Percentiles rank a stretch among this genome's conserved stretches.
phyloP scores from a whole-genome alignment of 768 basidiomycete species.

The Tylopilus vinaceipallidus region DNA sequence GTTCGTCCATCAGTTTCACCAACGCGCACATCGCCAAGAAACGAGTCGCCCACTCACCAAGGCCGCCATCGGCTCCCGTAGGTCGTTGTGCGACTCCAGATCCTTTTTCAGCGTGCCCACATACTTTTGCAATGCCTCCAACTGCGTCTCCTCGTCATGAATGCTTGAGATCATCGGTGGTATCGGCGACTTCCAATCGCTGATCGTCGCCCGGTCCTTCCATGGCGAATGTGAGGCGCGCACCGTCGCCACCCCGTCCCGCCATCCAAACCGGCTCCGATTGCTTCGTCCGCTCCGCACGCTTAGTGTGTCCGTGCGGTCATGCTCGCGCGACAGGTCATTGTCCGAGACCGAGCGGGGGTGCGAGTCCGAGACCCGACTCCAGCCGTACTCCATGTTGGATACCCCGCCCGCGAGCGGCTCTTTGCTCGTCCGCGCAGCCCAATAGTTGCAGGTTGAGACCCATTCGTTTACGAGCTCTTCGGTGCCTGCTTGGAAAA shows the following conservation, averaged over 20 bases:
- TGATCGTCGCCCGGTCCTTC: slow-evolving; percentile 73
- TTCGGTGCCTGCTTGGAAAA: slow-evolving; percentile 98
- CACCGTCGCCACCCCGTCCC: slow-evolving; percentile 63
- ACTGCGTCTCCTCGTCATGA: slow-evolving; percentile 90
- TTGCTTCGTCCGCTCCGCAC: slow-evolving; percentile 73
- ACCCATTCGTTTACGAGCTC: slow-evolving; percentile 99
- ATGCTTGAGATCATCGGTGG: slow-evolving; percentile 79
- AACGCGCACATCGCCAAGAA: too few relatives aligned
- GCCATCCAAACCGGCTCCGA: slow-evolving; percentile 72
- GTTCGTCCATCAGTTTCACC: not conserved
- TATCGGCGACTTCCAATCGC: slow-evolving; percentile 93
- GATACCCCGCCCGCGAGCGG: slow-evolving; percentile 95
- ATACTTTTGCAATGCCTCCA: slow-evolving; percentile 87
- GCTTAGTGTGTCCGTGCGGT: slow-evolving; percentile 61
- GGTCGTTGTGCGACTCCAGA: slow-evolving; percentile 76
- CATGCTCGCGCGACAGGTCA: slow-evolving; percentile 49
- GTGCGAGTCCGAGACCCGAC: slow-evolving; percentile 61
- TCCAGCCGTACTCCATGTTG: slow-evolving; percentile 99
- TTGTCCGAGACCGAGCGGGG: slow-evolving; percentile 58
- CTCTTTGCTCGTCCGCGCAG: slow-evolving; percentile 91
- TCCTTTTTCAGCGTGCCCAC: slow-evolving; percentile 73
- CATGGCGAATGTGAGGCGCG: slow-evolving; percentile 70
- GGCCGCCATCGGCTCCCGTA: slow-evolving; percentile 77
- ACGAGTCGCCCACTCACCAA: slow-evolving; percentile 47
- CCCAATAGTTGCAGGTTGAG: slow-evolving; percentile 99